Conservation (phyloP, 495 filamentous ascomycete species). For the Penicillium soppii region DNA sequence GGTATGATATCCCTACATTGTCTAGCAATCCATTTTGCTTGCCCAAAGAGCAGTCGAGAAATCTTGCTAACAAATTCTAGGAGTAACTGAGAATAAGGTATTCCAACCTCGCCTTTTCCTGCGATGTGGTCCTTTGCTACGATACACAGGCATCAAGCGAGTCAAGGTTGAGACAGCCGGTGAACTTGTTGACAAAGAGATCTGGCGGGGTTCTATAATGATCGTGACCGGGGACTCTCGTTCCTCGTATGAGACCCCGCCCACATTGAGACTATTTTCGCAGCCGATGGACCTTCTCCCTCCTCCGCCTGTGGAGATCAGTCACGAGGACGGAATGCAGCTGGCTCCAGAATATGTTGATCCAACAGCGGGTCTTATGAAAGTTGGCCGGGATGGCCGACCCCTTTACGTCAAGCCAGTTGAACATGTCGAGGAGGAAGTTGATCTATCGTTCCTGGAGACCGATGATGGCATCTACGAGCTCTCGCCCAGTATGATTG, state of each 20-base stretch:
- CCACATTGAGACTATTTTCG: slow-evolving; percentile 76
- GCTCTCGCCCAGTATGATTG: slow-evolving; percentile 43
- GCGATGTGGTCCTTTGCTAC: slow-evolving; percentile 83
- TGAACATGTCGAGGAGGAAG: slow-evolving; percentile 71
- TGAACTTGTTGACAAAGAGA: slow-evolving; percentile 58
- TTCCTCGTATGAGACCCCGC: slow-evolving; percentile 76
- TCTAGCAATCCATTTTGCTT: not conserved
- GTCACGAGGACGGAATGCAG: slow-evolving; percentile 56
- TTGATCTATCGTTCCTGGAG: slow-evolving; percentile 73
- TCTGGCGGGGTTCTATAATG: slow-evolving; percentile 92
- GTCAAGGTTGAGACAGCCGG: slow-evolving; percentile 35
- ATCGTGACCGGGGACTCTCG: slow-evolving; percentile 83
- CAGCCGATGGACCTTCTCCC: slow-evolving; percentile 83
- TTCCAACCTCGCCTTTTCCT: slow-evolving; percentile 84
- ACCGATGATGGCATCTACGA: slow-evolving; percentile 83
- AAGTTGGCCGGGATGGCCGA: slow-evolving; percentile 74
- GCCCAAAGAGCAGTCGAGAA: not conserved
- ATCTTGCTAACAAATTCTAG: slow-evolving; percentile 20
- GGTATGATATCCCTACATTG: slow-evolving; percentile 21
- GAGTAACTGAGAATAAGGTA: slow-evolving; percentile 47
- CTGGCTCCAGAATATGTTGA: slow-evolving; percentile 82
- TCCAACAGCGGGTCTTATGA: slow-evolving; percentile 81
- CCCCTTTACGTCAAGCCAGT: slow-evolving; percentile 82
- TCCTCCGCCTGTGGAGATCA: slow-evolving; percentile 70
- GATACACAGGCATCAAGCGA: slow-evolving; percentile 76